These are phyloP conservation scores for Phytopythium cucurbitacearum DNA, from an alignment of 352 stramenopile genomes.

Conservation along the genomic window DNA sequence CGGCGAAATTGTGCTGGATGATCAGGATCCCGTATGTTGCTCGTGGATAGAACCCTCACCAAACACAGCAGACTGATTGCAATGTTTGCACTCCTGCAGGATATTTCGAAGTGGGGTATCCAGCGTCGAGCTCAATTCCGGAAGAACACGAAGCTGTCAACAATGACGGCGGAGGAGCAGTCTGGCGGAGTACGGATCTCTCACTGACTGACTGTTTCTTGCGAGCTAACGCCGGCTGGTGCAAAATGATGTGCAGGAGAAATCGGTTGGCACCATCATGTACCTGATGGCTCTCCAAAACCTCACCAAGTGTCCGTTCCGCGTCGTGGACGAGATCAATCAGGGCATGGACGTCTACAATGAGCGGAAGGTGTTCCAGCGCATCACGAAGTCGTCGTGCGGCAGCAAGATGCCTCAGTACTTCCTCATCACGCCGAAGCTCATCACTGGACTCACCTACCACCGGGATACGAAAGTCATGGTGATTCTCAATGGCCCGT, in stretches of 20 bases:
- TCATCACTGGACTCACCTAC: conserved; percentile 81
- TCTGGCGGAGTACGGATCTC: conserved; percentile 66
- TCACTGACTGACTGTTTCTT: background rate
- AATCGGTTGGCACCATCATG: conserved; percentile 90
- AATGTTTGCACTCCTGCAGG: conserved; percentile 20
- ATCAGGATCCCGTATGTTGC: conserved; percentile 51
- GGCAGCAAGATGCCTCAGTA: conserved; percentile 86
- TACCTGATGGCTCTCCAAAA: conserved; percentile 89
- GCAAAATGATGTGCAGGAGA: conserved; percentile 46
- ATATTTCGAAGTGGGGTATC: conserved; percentile 87
- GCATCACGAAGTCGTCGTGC: conserved; percentile 85
- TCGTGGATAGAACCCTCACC: background rate
- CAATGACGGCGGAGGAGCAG: conserved; percentile 85
- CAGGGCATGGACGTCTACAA: conserved; percentile 90
- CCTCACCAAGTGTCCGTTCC: conserved; percentile 84
- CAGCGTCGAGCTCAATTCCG: conserved; percentile 83
- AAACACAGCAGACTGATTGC: background rate
- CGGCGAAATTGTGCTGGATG: conserved; percentile 76
- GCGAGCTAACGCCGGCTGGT: conserved; percentile 5
- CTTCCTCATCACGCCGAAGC: conserved; percentile 88
- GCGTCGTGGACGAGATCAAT: conserved; percentile 88
- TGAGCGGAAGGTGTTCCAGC: conserved; percentile 86
- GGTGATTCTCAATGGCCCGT: conserved; percentile 84
- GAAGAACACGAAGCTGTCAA: conserved; percentile 78
- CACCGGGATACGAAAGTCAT: conserved; percentile 87